Conservation (phyloP, 1,284 basidiomycete genomes). For the Omphalotus olearius region DNA sequence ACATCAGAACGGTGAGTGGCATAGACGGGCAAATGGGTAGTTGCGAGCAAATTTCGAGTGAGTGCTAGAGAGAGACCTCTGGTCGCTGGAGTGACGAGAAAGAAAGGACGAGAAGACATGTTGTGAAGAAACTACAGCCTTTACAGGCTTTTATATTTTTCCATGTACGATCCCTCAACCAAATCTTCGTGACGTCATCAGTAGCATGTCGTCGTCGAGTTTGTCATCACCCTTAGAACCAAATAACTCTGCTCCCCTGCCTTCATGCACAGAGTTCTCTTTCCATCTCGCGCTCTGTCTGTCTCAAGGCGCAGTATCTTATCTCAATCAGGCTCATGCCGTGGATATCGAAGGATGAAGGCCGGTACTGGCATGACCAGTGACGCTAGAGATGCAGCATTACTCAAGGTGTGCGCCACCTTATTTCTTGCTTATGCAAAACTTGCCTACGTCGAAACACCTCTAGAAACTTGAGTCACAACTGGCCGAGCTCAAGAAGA, state of each 20-base stretch:
- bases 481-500: slow-evolving; percentile 22
- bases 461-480: slow-evolving; percentile 26
- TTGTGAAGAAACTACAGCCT: too few species aligned
- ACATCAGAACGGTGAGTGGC: slow-evolving; percentile 46
- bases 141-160: too few species aligned
- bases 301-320: too few species aligned
- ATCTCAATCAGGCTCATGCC: not conserved
- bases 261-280: too few species aligned
- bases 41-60: slow-evolving; percentile 48
- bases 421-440: not conserved
- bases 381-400: slow-evolving; percentile 8
- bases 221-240: too few species aligned
- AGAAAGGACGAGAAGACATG: slow-evolving; percentile 28
- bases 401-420: slow-evolving; percentile 1
- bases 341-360: slow-evolving; percentile 7
- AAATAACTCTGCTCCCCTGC: too few species aligned
- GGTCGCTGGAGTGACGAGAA: slow-evolving; percentile 44
- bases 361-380: slow-evolving; percentile 3
- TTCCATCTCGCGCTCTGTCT: too few species aligned
- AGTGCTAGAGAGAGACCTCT: slow-evolving; percentile 53
- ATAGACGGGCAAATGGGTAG: slow-evolving; percentile 48
- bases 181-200: too few species aligned
- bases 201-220: too few species aligned
- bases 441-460: not conserved
- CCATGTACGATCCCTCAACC: too few species aligned